Evolutionary conservation across 441 rosid species (phyloP), one percentile per base, ranked within the genome.

Genomic region (Corymbia citriodora): DNA sequence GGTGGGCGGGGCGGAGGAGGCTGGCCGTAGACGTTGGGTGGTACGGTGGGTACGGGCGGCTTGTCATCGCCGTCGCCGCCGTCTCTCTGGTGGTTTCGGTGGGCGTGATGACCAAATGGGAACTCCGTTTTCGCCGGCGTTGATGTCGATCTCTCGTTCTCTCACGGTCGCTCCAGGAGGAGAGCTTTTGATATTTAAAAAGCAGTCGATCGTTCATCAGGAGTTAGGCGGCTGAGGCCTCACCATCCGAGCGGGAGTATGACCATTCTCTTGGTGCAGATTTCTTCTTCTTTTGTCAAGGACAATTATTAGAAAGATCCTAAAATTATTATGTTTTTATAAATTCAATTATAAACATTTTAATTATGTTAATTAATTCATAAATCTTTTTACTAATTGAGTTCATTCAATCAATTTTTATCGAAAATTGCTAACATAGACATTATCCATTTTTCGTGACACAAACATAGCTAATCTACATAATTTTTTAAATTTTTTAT

Each of bases 121-220:
- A 90, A 92, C 7, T 96, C 99, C 99, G 93, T 97, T 55, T 55
- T 10, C 31, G 57, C 27, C 6, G 50, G 19, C 54, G 27, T 19
- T 12, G 50, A 9, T 2, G 74, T 12, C 8, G 25, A 29, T 49
- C 70, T 82, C 49, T 50, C 63, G 27, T 87, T 79, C 40, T 27
- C 49, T 23, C 63, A 11, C 27, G 4, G n/a, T 33, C n/a, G 49
- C 49, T 40, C 61, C 19, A 29, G 8, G 63, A 4, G 63, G 48
- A 36, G 63, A 87, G 25, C 85, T 23, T 11, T 23, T 8, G 17
- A 40, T 40, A 13, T 40, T 48, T 23, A 48, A 40, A 74, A 48
- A 40, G 85, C 50, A 74, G n/a, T 21, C 1, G 85, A 74, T 74
- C 9, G n/a, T 74, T 57, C 2, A 57, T 57, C 6, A 23, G 7